These are phyloP conservation scores for Vaccinium macrocarpon DNA, from an alignment of 148 eudicot species.

Conservation along the genomic window DNA sequence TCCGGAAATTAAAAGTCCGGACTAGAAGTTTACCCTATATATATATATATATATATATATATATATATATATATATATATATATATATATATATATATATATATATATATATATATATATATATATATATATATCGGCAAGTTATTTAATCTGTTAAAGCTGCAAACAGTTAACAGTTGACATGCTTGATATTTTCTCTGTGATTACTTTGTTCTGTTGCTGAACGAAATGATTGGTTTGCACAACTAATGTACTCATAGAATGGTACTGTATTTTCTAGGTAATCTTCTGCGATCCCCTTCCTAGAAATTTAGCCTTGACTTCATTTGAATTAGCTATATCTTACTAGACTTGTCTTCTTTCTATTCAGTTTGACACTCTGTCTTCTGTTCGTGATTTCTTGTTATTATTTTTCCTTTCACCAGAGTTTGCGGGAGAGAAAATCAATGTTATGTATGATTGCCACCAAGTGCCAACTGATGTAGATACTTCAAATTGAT, in stretches of 20 bases:
- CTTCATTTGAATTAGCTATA: background rate
- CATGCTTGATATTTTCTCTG: background rate
- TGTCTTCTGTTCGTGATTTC: background rate
- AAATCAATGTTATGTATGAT: background rate
- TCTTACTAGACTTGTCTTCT: background rate
- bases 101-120: no score
- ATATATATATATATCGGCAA: no score
- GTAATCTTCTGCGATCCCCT: background rate
- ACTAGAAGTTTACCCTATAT: no score
- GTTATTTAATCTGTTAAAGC: background rate
- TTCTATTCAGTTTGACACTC: background rate
- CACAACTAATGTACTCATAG: background rate
- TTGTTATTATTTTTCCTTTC: background rate
- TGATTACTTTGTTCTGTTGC: background rate
- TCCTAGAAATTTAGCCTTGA: background rate
- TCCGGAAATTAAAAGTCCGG: no score
- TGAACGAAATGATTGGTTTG: background rate
- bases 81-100: no score
- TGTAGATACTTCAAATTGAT: no score
- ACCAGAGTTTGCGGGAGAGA: background rate
- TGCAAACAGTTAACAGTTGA: background rate
- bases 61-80: no score
- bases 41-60: no score
- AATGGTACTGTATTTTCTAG: background rate
- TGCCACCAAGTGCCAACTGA: background rate